Percentiles rank a stretch among this genome's conserved stretches.
Evolutionary conservation across 345 rosid species (phyloP).

Genomic region (Pistacia integerrima): DNA sequence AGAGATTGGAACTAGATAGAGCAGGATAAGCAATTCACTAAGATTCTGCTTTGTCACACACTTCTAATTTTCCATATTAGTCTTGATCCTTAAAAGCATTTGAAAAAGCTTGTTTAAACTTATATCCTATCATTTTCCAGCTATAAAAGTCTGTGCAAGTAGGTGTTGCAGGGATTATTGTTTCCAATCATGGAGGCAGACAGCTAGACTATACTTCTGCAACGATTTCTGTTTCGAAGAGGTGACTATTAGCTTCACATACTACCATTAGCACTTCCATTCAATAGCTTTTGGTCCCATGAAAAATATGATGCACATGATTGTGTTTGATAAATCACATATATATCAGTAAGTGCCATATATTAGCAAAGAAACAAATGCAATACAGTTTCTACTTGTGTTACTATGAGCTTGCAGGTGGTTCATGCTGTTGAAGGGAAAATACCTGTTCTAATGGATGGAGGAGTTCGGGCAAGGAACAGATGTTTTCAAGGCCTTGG

Average conservation of each 20-base stretch:
- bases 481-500: slow-evolving; percentile 92
- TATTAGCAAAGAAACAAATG: background rate
- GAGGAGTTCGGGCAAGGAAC: too few relatives aligned
- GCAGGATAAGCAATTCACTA: background rate
- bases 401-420: slow-evolving; percentile 43
- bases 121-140: slow-evolving; percentile 38
- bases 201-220: slow-evolving; percentile 55
- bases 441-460: slow-evolving; percentile 68
- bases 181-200: slow-evolving; percentile 83
- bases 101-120: background rate
- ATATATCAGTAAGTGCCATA: too few relatives aligned
- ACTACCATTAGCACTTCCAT: background rate
- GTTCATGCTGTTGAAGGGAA: slow-evolving; percentile 70
- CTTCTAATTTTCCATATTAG: background rate
- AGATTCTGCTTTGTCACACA: background rate
- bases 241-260: background rate
- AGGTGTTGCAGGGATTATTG: slow-evolving; percentile 68
- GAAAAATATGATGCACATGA: too few relatives aligned
- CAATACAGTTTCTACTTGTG: background rate
- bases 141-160: slow-evolving; percentile 68
- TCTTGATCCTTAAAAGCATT: background rate
- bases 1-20: too few relatives aligned
- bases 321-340: too few relatives aligned
- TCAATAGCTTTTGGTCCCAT: too few relatives aligned
- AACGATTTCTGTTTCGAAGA: too few relatives aligned